Conservation (phyloP, 371 early-diverging fungal species). For the Mortierella sp. region DNA sequence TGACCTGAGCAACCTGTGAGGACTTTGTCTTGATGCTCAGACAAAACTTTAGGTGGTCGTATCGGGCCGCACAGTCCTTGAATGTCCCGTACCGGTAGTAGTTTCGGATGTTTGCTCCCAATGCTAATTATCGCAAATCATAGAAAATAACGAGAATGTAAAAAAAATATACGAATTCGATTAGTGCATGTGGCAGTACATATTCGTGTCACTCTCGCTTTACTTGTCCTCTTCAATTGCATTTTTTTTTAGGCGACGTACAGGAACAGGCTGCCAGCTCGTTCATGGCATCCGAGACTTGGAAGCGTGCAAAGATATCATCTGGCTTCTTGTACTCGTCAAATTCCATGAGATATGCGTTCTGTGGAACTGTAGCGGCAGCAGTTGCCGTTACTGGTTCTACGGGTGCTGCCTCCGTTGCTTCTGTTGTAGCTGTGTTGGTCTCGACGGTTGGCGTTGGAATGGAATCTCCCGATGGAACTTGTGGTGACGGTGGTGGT, state of each 20-base stretch:
- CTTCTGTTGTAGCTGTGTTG: constrained; percentile 6
- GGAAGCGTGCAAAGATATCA: constrained; percentile 39
- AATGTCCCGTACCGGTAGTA: constrained; percentile 52
- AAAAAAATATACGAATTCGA: no score
- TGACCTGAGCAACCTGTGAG: constrained; percentile 43
- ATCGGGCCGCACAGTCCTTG: constrained; percentile 32
- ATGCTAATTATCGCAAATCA: constrained; percentile 14
- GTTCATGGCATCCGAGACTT: constrained; percentile 52
- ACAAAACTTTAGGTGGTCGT: constrained; percentile 54
- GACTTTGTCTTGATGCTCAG: constrained; percentile 45
- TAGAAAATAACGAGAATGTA: neutral
- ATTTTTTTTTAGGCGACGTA: constrained; percentile 11
- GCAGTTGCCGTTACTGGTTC: neutral
- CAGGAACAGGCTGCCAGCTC: constrained; percentile 43
- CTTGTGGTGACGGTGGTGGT: no score
- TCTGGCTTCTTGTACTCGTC: constrained; percentile 44
- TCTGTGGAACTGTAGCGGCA: neutral
- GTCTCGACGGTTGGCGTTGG: neutral
- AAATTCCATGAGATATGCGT: constrained; percentile 13
- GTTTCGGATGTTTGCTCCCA: constrained; percentile 52
- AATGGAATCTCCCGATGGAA: neutral
- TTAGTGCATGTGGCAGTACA: no score
- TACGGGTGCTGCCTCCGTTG: neutral
- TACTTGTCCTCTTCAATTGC: neutral
- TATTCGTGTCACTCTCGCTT: neutral